Evolutionary conservation across 2,329 filamentous ascomycete species (phyloP), one percentile per base, ranked within the genome.

Genomic region (Fonsecaea monophora): DNA sequence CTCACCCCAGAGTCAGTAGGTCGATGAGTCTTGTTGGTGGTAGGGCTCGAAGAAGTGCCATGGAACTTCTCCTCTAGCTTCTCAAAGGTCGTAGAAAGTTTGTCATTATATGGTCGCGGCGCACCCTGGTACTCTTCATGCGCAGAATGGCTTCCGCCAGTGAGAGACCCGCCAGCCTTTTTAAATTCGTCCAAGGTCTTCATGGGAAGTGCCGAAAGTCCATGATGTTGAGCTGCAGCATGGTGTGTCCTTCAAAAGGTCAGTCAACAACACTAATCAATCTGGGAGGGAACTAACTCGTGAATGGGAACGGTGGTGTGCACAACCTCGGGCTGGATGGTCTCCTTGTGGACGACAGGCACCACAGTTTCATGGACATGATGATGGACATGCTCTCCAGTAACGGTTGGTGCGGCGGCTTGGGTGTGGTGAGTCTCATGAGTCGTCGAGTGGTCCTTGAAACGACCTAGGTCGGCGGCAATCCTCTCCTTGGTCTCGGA

Each of bases 271-370:
- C 2, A 13, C 25, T 32, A 32, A 7, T 1, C 7, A 4, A 10
- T 8, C 6, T 34, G 13, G 25, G 3, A 34, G 12, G 1, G 25
- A 25, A 62, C 65, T 64, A 34, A 84, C 78, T 92, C 90, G 70
- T 92, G 90, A 50, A 92, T 84, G 0, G 90, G 90, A 0, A 90
- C 82, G 1, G 88, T 91, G 30, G 87, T 92, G 80, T 92, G 90
- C 1, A 91, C 82, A 3, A 92, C 84, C 38, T 71, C 66, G 5
- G 68, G 68, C 70, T 90, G 85, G 34, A 92, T 81, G 0, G 85
- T 87, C 71, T 92, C 87, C 75, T 90, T 91, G 59, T 92, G 82
- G 40, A 92, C 81, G 0, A 92, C 84, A 0, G 90, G 90, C 75
- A 92, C 89, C 56, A 92, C 85, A 35, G 86, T 87, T 76, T 91